A percentile compares a stretch with the other conserved stretches of the same genome.
Conservation (phyloP, 2,329 filamentous ascomycete species). For the Ophiostoma novo-ulmi region DNA sequence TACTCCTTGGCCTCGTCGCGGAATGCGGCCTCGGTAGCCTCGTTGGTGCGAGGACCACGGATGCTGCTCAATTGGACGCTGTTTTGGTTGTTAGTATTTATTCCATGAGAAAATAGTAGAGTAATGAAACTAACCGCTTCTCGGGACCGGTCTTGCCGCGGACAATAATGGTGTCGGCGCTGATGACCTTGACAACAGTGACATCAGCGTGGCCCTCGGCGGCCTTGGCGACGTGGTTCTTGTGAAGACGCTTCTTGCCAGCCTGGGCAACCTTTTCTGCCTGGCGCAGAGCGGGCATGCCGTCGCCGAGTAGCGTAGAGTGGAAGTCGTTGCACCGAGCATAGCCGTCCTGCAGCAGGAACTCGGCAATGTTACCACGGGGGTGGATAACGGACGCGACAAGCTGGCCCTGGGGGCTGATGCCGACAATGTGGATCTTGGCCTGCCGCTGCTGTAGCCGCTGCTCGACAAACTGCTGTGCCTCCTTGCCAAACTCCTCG, state of each 20-base stretch:
- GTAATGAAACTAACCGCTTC: constrained; percentile 51
- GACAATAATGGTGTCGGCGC: constrained; percentile 82
- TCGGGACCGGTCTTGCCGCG: constrained; percentile 79
- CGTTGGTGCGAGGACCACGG: constrained; percentile 82
- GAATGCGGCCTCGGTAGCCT: constrained; percentile 83
- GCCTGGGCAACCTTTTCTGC: constrained; percentile 83
- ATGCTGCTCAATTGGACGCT: constrained; percentile 82
- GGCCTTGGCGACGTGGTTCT: constrained; percentile 68
- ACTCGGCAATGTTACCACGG: constrained; percentile 85
- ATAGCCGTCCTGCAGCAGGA: constrained; percentile 81
- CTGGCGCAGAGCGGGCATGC: constrained; percentile 79
- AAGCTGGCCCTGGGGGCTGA: constrained; percentile 87
- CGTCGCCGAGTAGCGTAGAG: constrained; percentile 80
- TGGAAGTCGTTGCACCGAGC: constrained; percentile 94
- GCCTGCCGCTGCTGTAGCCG: constrained; percentile 82
- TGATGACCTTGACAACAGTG: constrained; percentile 76
- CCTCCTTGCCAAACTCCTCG: constrained; percentile 86
- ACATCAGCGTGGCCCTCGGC: constrained; percentile 67
- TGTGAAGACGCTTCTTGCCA: constrained; percentile 72
- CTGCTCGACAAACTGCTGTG: constrained; percentile 79
- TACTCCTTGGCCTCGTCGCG: constrained; percentile 94
- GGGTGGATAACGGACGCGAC: constrained; percentile 84
- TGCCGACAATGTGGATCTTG: constrained; percentile 74
- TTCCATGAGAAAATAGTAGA: neutral
- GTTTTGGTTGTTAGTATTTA: constrained; percentile 12